Percentiles rank a stretch among this genome's conserved stretches.
Evolutionary conservation across 805 yeast genomes (phyloP).

Genomic region (Wickerhamomyces alni): DNA sequence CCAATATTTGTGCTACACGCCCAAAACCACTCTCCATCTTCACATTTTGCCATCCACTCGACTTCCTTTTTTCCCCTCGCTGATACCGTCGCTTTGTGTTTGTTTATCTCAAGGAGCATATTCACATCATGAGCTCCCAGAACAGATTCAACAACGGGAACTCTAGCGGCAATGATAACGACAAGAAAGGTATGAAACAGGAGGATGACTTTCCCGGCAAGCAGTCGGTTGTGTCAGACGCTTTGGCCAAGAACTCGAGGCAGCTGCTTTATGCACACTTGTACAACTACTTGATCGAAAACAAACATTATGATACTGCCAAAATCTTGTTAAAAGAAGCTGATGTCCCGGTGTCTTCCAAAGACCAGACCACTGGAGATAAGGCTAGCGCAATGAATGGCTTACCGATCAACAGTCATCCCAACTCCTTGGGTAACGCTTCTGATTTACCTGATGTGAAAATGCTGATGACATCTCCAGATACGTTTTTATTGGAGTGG

Average conservation of each 20-base stretch:
- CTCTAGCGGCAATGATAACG: too few species aligned
- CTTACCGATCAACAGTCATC: background rate
- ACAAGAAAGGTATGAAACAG: background rate
- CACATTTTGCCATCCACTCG: too few species aligned
- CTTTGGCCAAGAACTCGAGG: conserved; percentile 41
- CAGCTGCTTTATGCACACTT: conserved; percentile 47
- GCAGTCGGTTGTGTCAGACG: conserved; percentile 33
- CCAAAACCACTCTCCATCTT: too few species aligned
- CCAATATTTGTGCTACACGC: too few species aligned
- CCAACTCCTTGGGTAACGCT: background rate
- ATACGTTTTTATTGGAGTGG: conserved; percentile 50
- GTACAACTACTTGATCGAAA: conserved; percentile 42
- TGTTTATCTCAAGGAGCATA: too few species aligned
- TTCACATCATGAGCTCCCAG: too few species aligned
- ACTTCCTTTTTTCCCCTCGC: too few species aligned
- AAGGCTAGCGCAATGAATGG: conserved; percentile 4
- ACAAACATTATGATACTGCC: conserved; percentile 45
- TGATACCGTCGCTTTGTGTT: too few species aligned
- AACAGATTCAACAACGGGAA: background rate
- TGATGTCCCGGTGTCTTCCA: conserved; percentile 31
- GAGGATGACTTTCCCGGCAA: conserved; percentile 5
- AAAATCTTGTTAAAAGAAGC: conserved; percentile 39
- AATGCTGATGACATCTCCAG: conserved; percentile 37
- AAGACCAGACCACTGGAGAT: conserved; percentile 2
- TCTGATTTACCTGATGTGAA: conserved; percentile 27